Evolutionary conservation across 225 moss, liverwort and hornwort genomes (phyloP), one percentile per base, ranked within the genome.

Genomic region (Physcomitrium patens): DNA sequence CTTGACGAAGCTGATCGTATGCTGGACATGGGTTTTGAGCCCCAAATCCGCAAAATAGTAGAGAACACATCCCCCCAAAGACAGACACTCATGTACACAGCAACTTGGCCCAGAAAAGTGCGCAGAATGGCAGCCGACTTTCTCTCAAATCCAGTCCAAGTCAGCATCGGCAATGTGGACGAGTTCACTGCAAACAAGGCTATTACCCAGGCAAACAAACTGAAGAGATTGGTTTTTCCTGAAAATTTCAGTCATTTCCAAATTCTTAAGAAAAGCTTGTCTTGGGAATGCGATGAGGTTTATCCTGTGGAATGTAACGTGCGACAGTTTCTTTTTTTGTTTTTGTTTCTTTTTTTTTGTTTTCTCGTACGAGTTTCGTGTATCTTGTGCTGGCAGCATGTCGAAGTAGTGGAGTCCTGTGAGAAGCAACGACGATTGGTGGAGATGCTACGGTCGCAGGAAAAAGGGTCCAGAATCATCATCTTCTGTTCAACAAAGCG

Each of bases 21-120:
- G 90, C 74, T 90, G 15, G 90, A 90, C 41, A 90, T 90, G 90
- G 90, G 84, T 6, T 90, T 90, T 75, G 90, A 90, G 72, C 90
- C 90, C 10, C 90, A 87, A 59, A 90, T 90, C 67, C 84, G 90
- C 3, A 90, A 90, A 74, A 90, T 90, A 11, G 86, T 90, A 54
- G 87, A 90, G n/a, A 87, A 90, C 60, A 87, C 87, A 58, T 87
- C 87, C 1, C 54, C 80, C 7, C 68, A 82, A 75, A 80, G 90
- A 52, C 90, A 90, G 54, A 90, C 87, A 7, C 83, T 90, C 17
- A 90, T 90, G 90, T 87, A 90, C 52, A 87, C 90, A 27, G 90
- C 90, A 2, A 90, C 90, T 6, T 90, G 90, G 87, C 87, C 86
- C 9, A 90, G 84, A 41, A 84, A 90, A 71, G 90, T 90, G 0